Percentiles rank a stretch among this genome's conserved stretches.
Evolutionary conservation across 2,329 filamentous ascomycete species (phyloP).

Genomic region (Paracamarosporium sp.): DNA sequence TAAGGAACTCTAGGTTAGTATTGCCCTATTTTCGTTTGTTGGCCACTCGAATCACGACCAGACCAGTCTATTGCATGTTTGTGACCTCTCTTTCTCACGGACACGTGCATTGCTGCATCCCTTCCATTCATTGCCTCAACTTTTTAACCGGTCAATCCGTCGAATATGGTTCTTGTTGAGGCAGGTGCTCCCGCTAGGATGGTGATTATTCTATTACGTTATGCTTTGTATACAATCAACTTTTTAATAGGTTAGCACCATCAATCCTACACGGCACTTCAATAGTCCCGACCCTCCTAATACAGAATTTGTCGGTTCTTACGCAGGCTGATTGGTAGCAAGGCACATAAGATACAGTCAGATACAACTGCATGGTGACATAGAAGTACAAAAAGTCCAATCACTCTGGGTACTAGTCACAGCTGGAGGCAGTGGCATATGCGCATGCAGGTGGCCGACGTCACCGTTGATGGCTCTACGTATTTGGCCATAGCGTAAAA

Average conservation of each 20-base stretch:
- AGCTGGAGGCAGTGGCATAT: too few species aligned
- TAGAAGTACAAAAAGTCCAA: neutral
- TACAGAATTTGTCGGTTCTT: neutral
- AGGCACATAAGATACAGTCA: neutral
- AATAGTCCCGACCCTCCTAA: neutral
- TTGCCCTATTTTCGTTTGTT: neutral
- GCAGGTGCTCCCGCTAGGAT: too few species aligned
- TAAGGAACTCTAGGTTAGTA: neutral
- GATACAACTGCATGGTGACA: neutral
- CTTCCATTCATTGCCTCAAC: neutral
- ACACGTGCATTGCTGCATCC: neutral
- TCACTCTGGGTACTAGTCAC: neutral
- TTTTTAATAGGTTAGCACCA: too few species aligned
- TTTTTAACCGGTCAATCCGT: neutral
- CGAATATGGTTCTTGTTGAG: neutral
- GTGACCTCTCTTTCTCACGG: neutral
- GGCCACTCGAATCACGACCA: neutral
- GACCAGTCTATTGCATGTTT: neutral
- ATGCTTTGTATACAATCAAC: too few species aligned
- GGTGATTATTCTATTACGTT: too few species aligned
- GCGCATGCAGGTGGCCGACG: too few species aligned
- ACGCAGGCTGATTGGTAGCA: neutral
- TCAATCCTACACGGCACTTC: too few species aligned
- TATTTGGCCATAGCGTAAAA: too few species aligned
- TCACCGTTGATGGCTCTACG: too few species aligned